Evolutionary conservation across 139 green algal species (phyloP).

Genomic region (Zygnema circumcarinatum): DNA sequence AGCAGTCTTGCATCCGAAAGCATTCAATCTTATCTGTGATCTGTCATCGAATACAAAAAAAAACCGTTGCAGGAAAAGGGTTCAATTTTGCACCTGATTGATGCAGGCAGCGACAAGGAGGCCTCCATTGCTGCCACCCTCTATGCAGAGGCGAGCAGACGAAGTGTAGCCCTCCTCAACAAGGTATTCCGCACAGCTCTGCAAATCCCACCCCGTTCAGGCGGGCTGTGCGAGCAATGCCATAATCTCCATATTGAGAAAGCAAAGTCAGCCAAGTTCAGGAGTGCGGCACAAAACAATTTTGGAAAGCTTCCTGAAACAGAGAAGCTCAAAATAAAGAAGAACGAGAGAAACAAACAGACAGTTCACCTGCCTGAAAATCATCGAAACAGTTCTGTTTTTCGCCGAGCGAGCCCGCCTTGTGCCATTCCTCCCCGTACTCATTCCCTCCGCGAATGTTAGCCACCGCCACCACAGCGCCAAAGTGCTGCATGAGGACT

Average conservation of each 20-base stretch:
- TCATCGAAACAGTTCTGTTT: constrained; percentile 92
- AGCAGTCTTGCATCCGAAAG: background rate
- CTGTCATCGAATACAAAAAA: constrained; percentile 1
- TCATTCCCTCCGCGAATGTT: constrained; percentile 90
- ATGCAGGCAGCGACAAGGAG: constrained; percentile 89
- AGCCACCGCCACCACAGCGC: constrained; percentile 59
- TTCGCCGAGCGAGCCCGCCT: constrained; percentile 70
- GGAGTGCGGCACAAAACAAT: too few relatives aligned
- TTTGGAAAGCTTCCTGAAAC: too few relatives aligned
- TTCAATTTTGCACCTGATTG: constrained; percentile 80
- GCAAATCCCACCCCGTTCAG: background rate
- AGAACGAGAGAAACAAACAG: too few relatives aligned
- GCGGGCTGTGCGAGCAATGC: too few relatives aligned
- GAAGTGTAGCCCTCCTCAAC: constrained; percentile 69
- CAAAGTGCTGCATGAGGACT: constrained; percentile 67
- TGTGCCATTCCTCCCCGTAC: constrained; percentile 88
- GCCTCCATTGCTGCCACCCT: constrained; percentile 88
- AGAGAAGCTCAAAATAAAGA: too few relatives aligned
- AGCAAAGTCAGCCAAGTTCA: too few relatives aligned
- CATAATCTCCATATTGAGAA: too few relatives aligned
- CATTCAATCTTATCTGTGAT: background rate
- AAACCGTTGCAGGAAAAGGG: background rate
- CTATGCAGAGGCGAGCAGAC: constrained; percentile 71
- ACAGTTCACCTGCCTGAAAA: constrained; percentile 69
- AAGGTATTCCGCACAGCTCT: constrained; percentile 79